Percentiles rank a stretch among this genome's conserved stretches.
Evolutionary conservation across 768 basidiomycete genomes (phyloP).

Genomic region (Tylopilus sp.): DNA sequence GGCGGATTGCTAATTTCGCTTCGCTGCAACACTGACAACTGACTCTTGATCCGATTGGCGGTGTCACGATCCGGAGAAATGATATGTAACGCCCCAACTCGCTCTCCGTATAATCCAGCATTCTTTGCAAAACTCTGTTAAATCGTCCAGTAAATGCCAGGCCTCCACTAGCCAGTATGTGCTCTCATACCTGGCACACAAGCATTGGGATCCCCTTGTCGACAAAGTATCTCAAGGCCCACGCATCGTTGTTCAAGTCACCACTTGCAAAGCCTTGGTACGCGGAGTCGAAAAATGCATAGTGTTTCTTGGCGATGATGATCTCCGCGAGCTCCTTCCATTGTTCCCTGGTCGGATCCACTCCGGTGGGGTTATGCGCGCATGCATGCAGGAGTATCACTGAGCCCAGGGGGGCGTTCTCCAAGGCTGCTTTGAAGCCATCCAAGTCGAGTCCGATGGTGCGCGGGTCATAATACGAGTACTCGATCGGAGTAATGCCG

Average conservation of each 20-base stretch:
- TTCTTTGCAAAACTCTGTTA: constrained; percentile 94
- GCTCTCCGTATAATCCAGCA: constrained; percentile 92
- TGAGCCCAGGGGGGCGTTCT: constrained; percentile 67
- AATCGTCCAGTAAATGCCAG: constrained; percentile 8
- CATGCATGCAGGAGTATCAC: constrained; percentile 92
- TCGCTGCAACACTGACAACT: constrained; percentile 87
- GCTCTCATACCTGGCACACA: constrained; percentile 70
- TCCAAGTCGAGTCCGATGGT: constrained; percentile 84
- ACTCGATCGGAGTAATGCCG: constrained; percentile 80
- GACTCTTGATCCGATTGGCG: constrained; percentile 73
- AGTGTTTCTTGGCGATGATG: constrained; percentile 72
- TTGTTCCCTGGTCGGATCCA: constrained; percentile 86
- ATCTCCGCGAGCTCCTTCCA: constrained; percentile 77
- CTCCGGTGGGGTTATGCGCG: constrained; percentile 96
- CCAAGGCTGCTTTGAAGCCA: constrained; percentile 59
- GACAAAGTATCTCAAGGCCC: constrained; percentile 87
- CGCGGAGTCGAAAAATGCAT: constrained; percentile 91
- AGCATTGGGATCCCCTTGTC: constrained; percentile 69
- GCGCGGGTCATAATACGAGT: constrained; percentile 91
- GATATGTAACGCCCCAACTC: constrained; percentile 90
- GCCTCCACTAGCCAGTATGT: not conserved
- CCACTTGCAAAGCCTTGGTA: constrained; percentile 98
- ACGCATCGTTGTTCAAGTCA: constrained; percentile 86
- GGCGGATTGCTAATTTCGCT: constrained; percentile 97
- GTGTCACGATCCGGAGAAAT: constrained; percentile 62